These are phyloP conservation scores for Cairneyella variabilis DNA, from an alignment of 495 filamentous ascomycete genomes.

Conservation along the genomic window DNA sequence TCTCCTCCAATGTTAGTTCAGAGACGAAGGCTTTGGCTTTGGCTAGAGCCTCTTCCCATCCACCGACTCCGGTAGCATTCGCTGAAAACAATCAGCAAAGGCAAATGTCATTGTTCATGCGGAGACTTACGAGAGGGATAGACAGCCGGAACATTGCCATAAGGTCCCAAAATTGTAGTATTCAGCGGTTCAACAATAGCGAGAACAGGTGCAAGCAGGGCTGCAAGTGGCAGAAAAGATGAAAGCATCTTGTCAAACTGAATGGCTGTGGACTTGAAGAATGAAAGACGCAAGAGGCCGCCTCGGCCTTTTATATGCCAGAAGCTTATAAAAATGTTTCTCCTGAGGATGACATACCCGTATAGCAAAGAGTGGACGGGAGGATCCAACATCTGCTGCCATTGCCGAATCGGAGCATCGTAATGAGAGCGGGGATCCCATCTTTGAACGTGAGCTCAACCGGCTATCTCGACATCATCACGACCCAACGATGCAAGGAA, in stretches of 20 bases:
- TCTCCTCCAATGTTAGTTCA: slow-evolving; percentile 55
- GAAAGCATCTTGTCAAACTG: slow-evolving; percentile 11
- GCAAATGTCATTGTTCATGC: background rate
- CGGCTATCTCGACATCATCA: no score
- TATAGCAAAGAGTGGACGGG: no score
- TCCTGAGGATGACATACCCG: no score
- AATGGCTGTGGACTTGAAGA: background rate
- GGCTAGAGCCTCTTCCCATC: slow-evolving; percentile 44
- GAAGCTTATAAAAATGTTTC: no score
- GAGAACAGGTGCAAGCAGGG: slow-evolving; percentile 7
- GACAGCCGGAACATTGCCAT: slow-evolving; percentile 50
- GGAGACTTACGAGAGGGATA: slow-evolving; percentile 45
- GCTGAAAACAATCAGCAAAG: background rate
- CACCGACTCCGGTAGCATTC: slow-evolving; percentile 15
- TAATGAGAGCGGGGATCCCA: background rate
- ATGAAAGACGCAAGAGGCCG: background rate
- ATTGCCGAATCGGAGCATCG: background rate
- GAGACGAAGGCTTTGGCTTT: slow-evolving; percentile 50
- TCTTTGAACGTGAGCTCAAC: background rate
- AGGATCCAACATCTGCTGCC: background rate
- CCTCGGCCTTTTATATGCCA: background rate
- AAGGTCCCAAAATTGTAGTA: slow-evolving; percentile 23
- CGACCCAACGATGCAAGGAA: no score
- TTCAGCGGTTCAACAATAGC: slow-evolving; percentile 9
- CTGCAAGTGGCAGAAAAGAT: slow-evolving; percentile 6